These are phyloP conservation scores for Seiridium unicorne DNA, from an alignment of 2,329 filamentous ascomycete species.

Conservation along the genomic window DNA sequence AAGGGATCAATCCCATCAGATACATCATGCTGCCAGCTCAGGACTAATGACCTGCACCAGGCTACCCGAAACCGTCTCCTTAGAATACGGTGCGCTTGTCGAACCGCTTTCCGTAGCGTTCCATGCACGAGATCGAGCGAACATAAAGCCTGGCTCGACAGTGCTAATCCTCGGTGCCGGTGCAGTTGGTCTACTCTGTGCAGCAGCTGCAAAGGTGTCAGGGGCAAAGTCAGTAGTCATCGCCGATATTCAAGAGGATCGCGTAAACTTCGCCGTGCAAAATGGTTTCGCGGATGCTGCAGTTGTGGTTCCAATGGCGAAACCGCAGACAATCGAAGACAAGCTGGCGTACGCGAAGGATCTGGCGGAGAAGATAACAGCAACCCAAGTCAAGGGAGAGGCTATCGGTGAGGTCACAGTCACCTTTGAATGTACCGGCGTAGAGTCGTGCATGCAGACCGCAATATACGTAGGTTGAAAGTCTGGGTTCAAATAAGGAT, in stretches of 20 bases:
- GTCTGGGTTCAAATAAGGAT: not conserved
- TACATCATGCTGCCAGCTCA: not conserved
- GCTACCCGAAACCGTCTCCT: constrained; percentile 45
- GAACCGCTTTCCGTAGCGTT: constrained; percentile 61
- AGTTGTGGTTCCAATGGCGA: constrained; percentile 47
- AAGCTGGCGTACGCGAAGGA: constrained; percentile 51
- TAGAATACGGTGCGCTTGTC: constrained; percentile 54
- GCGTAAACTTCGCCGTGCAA: constrained; percentile 55
- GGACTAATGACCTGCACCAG: constrained; percentile 21
- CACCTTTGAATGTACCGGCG: constrained; percentile 78
- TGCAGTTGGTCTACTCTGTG: constrained; percentile 58
- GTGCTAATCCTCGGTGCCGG: constrained; percentile 60
- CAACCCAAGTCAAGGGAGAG: constrained; percentile 24
- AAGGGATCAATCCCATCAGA: constrained; percentile 15
- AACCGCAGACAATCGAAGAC: constrained; percentile 48
- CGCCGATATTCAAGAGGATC: constrained; percentile 55
- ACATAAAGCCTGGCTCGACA: constrained; percentile 35
- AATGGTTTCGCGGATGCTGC: constrained; percentile 55
- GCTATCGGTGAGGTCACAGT: constrained; percentile 62
- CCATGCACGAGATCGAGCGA: constrained; percentile 51
- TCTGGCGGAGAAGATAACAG: constrained; percentile 43
- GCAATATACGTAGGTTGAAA: constrained; percentile 63
- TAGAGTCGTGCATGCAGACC: constrained; percentile 72
- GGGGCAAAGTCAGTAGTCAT: constrained; percentile 46
- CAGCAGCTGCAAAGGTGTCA: constrained; percentile 53